Base-by-base conservation (phyloP, 2,329 filamentous ascomycete species). In the Paecilomyces sp. region DNA sequence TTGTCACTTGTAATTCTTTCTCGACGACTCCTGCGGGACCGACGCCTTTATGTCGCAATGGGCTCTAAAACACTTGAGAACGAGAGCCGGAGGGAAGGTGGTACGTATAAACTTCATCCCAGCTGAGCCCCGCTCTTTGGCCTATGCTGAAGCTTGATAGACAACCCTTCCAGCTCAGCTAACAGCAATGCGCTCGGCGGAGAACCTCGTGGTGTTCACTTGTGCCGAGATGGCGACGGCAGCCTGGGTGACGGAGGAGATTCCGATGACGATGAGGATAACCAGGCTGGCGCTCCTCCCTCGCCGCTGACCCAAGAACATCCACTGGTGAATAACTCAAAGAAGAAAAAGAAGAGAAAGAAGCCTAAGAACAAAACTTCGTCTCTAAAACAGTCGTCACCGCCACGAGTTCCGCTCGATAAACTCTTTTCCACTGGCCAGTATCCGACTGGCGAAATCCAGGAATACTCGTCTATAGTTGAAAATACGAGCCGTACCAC, bases 391-490 rank as follows among this genome's bases (percentile, higher is more conserved):
- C 80, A 83, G 63, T 75, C 77, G 7, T 74, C 67, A 22, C 81
- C 81, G 33, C 81, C 81, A 9, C 73, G 78, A n/a, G 70, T 80
- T 25, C 72, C 75, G 13, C 66, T 83, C 9, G 67, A 70, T n/a
- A 69, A 77, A 51, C 72, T 83, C 28, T 82, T 82, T 65, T 75
- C 74, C 2, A 66, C 73, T 41, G 71, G 71, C 54, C 68, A 69
- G 34, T 83, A 79, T 61, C 79, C 80, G 0, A 64, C 72, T 18
- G 81, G 80, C 9, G 78, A 83, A 64, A 67, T 80, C 51, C 75
- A 82, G 69, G 61, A 57, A 55, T 41, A 41, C 15, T 4, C 36
- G 3, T 31, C 55, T 24, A 63, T 70, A 54, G 70, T 75, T 59
- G 77, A 80, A 11, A 81, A 80, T 60, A 73, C 72, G 4, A 71